Conservation (phyloP, 495 filamentous ascomycete genomes). For the Polyplosphaeria fusca region DNA sequence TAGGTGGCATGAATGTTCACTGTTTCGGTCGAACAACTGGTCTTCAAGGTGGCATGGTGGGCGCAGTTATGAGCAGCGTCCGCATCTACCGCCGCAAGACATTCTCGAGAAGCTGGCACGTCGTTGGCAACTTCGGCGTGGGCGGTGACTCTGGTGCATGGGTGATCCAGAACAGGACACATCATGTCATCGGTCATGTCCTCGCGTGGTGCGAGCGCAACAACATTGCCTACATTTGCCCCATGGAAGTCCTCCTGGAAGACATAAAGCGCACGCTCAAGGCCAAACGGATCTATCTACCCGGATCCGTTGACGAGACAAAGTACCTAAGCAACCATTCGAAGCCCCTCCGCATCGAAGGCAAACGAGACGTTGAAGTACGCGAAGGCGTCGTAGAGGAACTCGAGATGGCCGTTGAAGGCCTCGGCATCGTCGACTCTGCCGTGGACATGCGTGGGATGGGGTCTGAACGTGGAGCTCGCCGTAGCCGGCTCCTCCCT, state of each 20-base stretch:
- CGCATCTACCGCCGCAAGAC: constrained; percentile 78
- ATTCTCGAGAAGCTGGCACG: constrained; percentile 76
- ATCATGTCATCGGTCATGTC: constrained; percentile 84
- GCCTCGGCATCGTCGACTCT: constrained; percentile 20
- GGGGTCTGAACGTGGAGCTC: not conserved
- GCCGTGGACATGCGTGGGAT: constrained; percentile 3
- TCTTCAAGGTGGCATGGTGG: constrained; percentile 71
- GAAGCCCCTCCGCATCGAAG: not conserved
- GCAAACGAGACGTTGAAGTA: constrained; percentile 19
- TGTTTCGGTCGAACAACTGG: constrained; percentile 90
- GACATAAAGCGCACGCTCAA: constrained; percentile 78
- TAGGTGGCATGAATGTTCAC: constrained; percentile 75
- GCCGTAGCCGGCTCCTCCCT: constrained; percentile 13
- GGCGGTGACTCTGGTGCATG: constrained; percentile 92
- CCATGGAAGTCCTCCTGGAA: constrained; percentile 84
- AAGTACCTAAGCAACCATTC: not conserved
- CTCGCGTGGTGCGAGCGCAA: constrained; percentile 77
- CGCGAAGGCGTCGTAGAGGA: constrained; percentile 14
- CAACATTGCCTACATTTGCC: constrained; percentile 80
- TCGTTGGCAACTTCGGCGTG: constrained; percentile 70
- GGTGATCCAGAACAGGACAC: constrained; percentile 77
- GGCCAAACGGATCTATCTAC: constrained; percentile 53
- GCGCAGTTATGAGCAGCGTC: constrained; percentile 71
- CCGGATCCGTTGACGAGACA: constrained; percentile 41
- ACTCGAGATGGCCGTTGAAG: constrained; percentile 16